These are phyloP conservation scores for Astrothelium macrocarpum DNA, from an alignment of 495 filamentous ascomycete genomes.

Conservation along the genomic window DNA sequence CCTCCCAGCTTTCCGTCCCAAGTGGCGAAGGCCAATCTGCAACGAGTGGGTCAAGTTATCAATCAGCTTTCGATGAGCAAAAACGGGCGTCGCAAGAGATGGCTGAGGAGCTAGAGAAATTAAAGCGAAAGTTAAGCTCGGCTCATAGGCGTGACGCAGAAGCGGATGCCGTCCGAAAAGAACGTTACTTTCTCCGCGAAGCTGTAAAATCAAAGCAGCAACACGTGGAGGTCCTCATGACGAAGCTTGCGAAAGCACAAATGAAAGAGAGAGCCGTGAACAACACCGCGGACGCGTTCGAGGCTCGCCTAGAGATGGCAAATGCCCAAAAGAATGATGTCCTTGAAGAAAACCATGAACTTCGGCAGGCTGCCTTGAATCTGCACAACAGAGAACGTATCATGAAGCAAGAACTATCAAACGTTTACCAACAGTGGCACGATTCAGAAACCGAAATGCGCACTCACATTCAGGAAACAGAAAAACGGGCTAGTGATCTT, in stretches of 20 bases:
- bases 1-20: neutral
- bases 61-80: conserved; percentile 8
- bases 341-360: conserved; percentile 19
- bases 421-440: neutral
- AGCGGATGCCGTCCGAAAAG: conserved; percentile 7
- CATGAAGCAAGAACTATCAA: conserved; percentile 7
- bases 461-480: neutral
- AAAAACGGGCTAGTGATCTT: conserved; percentile 5
- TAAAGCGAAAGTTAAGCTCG: conserved; percentile 15
- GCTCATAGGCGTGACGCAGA: conserved; percentile 7
- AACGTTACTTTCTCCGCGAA: conserved; percentile 13
- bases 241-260: conserved; percentile 14
- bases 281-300: conserved; percentile 13
- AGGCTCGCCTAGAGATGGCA: conserved; percentile 14
- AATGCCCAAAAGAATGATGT: conserved; percentile 20
- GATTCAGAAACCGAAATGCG: neutral
- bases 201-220: conserved; percentile 8
- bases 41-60: conserved; percentile 5
- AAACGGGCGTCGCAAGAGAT: conserved; percentile 14
- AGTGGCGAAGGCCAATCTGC: conserved; percentile 8
- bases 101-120: conserved; percentile 10
- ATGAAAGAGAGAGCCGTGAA: conserved; percentile 11
- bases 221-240: conserved; percentile 13
- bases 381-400: neutral
- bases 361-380: conserved; percentile 8